phyloP scores from a whole-genome alignment of 164 flowering plant genomes.

The Saururus chinensis region DNA sequence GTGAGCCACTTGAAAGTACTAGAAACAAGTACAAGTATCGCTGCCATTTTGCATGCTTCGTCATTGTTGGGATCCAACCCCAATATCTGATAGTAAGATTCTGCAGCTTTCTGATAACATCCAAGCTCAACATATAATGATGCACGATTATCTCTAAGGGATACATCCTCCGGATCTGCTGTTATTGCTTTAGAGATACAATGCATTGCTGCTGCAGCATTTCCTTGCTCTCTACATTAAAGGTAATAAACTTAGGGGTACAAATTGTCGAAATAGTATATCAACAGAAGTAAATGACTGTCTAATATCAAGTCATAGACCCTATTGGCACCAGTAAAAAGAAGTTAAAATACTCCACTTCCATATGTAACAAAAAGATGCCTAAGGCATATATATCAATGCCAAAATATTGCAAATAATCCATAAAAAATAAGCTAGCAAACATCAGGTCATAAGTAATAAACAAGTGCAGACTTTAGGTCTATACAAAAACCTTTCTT shows the following conservation, averaged over 20 bases:
- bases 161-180: constrained; percentile 59
- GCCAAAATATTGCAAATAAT: too few species aligned
- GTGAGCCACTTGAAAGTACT: not conserved
- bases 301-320: too few species aligned
- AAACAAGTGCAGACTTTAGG: too few species aligned
- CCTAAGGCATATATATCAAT: too few species aligned
- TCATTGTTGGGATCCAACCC: constrained; percentile 40
- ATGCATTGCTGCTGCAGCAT: constrained; percentile 46
- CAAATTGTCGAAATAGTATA: not conserved
- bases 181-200: constrained; percentile 67
- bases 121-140: constrained; percentile 46
- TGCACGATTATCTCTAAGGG: constrained; percentile 44
- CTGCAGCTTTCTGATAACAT: constrained; percentile 62
- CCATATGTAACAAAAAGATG: too few species aligned
- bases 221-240: constrained; percentile 40
- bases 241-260: not conserved
- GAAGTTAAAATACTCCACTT: too few species aligned
- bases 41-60: constrained; percentile 43
- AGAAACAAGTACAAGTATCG: constrained; percentile 21
- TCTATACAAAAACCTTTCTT: too few species aligned
- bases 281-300: too few species aligned
- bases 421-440: too few species aligned
- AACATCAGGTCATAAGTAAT: too few species aligned
- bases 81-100: constrained; percentile 52
- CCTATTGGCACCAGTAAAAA: too few species aligned